Percentiles rank a stretch among this genome's conserved stretches.
These are phyloP conservation scores for Amylocarpus encephaloides DNA, from an alignment of 2,329 filamentous ascomycete species.

Conservation along the genomic window DNA sequence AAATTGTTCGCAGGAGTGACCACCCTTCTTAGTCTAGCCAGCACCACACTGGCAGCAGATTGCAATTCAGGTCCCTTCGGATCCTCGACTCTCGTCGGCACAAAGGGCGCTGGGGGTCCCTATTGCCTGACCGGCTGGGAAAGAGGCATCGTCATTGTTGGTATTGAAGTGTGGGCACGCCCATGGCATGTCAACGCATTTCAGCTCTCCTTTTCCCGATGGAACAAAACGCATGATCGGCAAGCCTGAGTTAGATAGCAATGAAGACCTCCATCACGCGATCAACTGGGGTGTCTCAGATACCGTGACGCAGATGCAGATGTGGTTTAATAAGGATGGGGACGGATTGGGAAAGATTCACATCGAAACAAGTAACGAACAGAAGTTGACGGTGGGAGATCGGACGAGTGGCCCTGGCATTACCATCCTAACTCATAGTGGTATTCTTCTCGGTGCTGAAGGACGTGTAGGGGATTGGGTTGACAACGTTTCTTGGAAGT, in stretches of 20 bases:
- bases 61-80: not conserved
- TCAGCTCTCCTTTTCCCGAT: slow-evolving; percentile 1
- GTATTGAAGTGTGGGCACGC: not conserved
- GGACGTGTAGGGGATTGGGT: not conserved
- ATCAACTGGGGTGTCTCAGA: not conserved
- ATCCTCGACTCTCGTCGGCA: not conserved
- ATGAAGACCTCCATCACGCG: not conserved
- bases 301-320: not conserved
- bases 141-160: not conserved
- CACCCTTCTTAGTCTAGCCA: not conserved
- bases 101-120: not conserved
- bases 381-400: not conserved
- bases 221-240: not conserved
- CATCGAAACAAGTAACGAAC: not conserved
- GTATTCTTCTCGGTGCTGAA: not conserved
- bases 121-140: not conserved
- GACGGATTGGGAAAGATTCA: not conserved
- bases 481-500: not conserved
- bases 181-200: not conserved
- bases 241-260: not conserved
- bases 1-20: not conserved
- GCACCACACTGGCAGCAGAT: not conserved
- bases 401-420: not conserved
- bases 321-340: not conserved
- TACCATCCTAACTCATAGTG: not conserved